Percentiles rank a stretch among this genome's conserved stretches.
phyloP scores from a whole-genome alignment of 495 filamentous ascomycete genomes.

The Neurospora tetraspora region DNA sequence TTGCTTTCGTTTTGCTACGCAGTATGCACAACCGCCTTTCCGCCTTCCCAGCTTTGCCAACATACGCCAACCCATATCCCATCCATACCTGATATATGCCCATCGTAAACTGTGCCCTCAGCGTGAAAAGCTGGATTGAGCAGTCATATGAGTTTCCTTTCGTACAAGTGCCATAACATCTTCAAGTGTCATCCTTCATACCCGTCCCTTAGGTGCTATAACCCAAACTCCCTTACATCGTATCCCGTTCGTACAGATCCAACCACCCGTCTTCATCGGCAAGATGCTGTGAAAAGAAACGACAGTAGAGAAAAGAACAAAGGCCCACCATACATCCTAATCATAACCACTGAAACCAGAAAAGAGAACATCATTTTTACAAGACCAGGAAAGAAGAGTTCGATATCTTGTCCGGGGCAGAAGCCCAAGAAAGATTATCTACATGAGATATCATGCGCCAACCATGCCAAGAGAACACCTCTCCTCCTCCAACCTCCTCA shows the following conservation, averaged over 20 bases:
- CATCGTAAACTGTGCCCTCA: neutral
- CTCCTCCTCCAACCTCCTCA: slow-evolving; percentile 40
- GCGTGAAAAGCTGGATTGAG: neutral
- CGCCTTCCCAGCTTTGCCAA: neutral
- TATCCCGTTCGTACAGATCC: neutral
- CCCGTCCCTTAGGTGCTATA: neutral
- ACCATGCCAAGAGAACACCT: slow-evolving; percentile 14
- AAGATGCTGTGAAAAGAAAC: neutral
- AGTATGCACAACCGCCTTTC: neutral
- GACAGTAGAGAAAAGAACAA: neutral
- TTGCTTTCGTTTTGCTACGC: neutral
- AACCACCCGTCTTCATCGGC: neutral
- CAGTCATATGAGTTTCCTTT: neutral
- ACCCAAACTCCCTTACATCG: neutral
- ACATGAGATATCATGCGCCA: slow-evolving; percentile 9
- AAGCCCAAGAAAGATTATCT: neutral
- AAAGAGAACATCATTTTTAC: neutral
- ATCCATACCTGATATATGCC: neutral
- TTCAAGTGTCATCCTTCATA: neutral
- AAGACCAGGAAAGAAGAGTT: neutral
- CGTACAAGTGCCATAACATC: neutral
- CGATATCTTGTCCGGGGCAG: neutral
- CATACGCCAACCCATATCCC: neutral
- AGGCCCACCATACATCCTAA: neutral
- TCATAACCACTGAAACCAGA: neutral